These are phyloP conservation scores for Ormosia emarginata DNA, from an alignment of 306 rosid species.

Conservation along the genomic window DNA sequence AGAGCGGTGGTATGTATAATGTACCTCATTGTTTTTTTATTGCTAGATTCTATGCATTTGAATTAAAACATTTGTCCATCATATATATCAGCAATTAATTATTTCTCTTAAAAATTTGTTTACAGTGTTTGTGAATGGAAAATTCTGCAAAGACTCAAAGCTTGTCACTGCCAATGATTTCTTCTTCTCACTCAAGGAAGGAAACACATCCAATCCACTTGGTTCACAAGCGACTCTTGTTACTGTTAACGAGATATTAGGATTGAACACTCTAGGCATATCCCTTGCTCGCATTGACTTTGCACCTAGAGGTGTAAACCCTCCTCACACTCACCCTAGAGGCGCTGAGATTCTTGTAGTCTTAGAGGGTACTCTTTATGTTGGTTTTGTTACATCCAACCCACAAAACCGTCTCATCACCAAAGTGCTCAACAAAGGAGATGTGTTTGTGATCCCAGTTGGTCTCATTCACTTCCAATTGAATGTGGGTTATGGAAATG, in stretches of 20 bases:
- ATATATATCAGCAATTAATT: background rate
- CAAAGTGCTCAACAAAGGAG: slow-evolving; percentile 20
- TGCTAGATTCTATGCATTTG: too few species aligned
- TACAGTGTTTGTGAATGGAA: slow-evolving; percentile 39
- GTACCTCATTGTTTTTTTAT: background rate
- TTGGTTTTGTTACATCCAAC: slow-evolving; percentile 34
- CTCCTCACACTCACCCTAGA: slow-evolving; percentile 20
- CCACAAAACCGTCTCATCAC: slow-evolving; percentile 12
- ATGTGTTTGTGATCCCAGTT: slow-evolving; percentile 20
- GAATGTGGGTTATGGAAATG: slow-evolving; percentile 20
- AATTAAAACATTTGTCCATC: too few species aligned
- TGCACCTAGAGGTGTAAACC: background rate
- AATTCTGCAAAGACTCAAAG: slow-evolving; percentile 33
- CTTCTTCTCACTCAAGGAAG: slow-evolving; percentile 10
- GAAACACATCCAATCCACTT: slow-evolving; percentile 14
- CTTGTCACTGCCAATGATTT: slow-evolving; percentile 18
- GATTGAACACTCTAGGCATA: slow-evolving; percentile 18
- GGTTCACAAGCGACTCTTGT: background rate
- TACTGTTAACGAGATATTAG: background rate
- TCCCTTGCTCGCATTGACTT: slow-evolving; percentile 15
- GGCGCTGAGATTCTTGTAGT: slow-evolving; percentile 21
- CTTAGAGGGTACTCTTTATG: slow-evolving; percentile 29
- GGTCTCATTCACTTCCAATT: slow-evolving; percentile 34
- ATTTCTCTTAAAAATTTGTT: background rate
- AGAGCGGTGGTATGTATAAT: background rate